These are phyloP conservation scores for Rhizopus microsporus DNA, from an alignment of 371 early-diverging fungal genomes.

Conservation along the genomic window DNA sequence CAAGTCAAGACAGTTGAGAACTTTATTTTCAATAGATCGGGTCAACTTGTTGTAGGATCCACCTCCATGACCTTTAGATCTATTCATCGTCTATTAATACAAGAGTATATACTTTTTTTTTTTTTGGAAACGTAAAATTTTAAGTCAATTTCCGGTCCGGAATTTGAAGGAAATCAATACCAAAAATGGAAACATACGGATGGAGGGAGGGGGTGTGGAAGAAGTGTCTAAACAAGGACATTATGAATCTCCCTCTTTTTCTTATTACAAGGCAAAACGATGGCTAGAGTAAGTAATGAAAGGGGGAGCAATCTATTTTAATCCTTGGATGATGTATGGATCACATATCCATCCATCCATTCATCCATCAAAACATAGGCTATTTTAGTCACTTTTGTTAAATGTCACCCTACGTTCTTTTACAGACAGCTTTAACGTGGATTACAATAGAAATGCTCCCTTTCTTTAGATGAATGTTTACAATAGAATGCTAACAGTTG, in stretches of 20 bases:
- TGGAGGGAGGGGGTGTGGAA: constrained; percentile 11
- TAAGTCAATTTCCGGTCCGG: constrained; percentile 18
- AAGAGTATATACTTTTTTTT: not conserved
- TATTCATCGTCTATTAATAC: not conserved
- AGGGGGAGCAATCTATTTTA: not conserved
- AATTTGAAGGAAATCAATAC: constrained; percentile 1
- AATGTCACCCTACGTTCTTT: no score
- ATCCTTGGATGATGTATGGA: no score
- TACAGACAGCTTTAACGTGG: no score
- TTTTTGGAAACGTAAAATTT: not conserved
- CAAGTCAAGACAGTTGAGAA: constrained; percentile 26
- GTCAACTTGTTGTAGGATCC: constrained; percentile 30
- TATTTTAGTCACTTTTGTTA: no score
- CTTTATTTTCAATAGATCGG: constrained; percentile 32
- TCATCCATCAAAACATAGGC: no score
- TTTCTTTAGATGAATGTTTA: not conserved
- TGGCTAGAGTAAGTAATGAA: constrained; percentile 36
- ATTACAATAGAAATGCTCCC: not conserved
- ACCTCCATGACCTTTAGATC: constrained; percentile 11
- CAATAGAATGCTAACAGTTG: not conserved
- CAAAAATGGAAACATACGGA: not conserved
- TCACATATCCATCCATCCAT: constrained; percentile 11
- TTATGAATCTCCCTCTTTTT: constrained; percentile 30
- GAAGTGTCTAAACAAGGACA: not conserved
- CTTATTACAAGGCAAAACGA: constrained; percentile 17